phyloP scores from a whole-genome alignment of 768 basidiomycete species.

The Naganishia friedmannii region DNA sequence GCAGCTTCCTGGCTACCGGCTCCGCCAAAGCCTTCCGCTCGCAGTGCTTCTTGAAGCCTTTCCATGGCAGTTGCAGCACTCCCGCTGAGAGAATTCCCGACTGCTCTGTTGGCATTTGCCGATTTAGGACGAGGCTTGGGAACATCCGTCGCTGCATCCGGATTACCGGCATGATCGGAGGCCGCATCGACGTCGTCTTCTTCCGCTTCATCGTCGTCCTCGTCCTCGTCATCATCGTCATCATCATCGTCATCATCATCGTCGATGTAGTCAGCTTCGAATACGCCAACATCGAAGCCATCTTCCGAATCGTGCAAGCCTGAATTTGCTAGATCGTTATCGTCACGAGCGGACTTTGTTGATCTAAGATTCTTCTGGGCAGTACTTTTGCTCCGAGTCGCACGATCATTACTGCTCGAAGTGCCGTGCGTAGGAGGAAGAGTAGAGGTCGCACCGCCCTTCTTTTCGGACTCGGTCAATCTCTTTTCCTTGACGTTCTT shows the following conservation, averaged over 20 bases:
- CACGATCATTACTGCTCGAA: not conserved
- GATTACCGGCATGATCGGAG: conserved; percentile 4
- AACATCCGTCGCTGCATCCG: not conserved
- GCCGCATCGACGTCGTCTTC: conserved; percentile 40
- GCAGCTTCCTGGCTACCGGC: conserved; percentile 52
- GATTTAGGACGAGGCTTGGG: conserved; percentile 20
- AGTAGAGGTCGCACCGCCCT: not conserved
- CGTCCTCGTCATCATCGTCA: conserved; percentile 39
- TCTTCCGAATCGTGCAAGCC: conserved; percentile 13
- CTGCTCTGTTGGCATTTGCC: conserved; percentile 1
- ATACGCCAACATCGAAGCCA: conserved; percentile 25
- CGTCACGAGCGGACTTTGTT: not conserved
- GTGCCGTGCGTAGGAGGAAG: not conserved
- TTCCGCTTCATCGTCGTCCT: conserved; percentile 37
- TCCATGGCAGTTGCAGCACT: conserved; percentile 8
- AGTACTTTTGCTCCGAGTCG: conserved; percentile 1
- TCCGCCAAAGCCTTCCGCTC: conserved; percentile 22
- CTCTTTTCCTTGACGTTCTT: not conserved
- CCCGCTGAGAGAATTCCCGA: not conserved
- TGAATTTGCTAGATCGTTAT: not conserved
- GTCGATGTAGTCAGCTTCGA: conserved; percentile 34
- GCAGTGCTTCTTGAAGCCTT: conserved; percentile 39
- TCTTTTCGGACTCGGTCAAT: not conserved
- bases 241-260: conserved; percentile 35
- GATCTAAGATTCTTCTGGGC: not conserved